phyloP scores from a whole-genome alignment of 331 rosid genomes.

The Quercus phellos region DNA sequence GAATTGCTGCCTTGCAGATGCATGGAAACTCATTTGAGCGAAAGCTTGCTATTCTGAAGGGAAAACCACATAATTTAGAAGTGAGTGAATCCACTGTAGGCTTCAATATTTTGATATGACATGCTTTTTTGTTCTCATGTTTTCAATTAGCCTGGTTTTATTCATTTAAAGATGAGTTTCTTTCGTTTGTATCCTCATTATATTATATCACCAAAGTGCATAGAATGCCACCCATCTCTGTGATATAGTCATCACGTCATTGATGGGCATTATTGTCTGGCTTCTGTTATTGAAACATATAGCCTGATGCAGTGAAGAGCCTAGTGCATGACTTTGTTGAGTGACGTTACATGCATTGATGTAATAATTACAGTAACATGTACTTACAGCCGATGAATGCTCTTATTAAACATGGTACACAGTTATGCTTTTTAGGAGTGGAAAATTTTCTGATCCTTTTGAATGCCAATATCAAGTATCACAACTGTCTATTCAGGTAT shows the following conservation, averaged over 20 bases:
- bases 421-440: neutral
- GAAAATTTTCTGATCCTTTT: neutral
- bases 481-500: neutral
- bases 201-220: neutral
- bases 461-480: neutral
- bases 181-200: neutral
- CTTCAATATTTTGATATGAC: neutral
- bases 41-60: conserved; percentile 83
- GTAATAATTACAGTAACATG: neutral
- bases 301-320: neutral
- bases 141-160: neutral
- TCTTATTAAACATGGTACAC: neutral
- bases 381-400: neutral
- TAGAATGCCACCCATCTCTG: neutral
- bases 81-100: conserved; percentile 37
- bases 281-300: neutral
- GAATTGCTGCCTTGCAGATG: conserved; percentile 48
- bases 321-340: neutral
- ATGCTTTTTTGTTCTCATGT: neutral
- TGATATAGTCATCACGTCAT: neutral
- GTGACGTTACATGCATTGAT: neutral
- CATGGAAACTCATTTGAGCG: conserved; percentile 91
- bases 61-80: conserved; percentile 48
- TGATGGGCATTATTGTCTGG: neutral
- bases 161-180: neutral